Percentiles rank a stretch among this genome's conserved stretches.
These are phyloP conservation scores for Leccinum rimulosum DNA, from an alignment of 768 basidiomycete species.

Conservation along the genomic window DNA sequence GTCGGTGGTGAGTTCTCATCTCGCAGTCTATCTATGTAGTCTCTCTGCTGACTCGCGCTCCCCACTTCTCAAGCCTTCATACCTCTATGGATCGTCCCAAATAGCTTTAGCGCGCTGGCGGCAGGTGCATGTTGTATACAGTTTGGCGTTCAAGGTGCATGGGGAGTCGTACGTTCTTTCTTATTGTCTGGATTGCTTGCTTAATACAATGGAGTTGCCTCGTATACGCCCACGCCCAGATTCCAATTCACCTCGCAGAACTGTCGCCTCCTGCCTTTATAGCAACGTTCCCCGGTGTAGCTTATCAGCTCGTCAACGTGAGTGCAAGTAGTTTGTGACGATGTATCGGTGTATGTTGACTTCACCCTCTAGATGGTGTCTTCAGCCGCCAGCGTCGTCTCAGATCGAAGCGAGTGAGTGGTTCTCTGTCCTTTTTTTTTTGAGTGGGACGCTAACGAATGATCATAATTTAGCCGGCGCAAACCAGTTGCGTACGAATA, in stretches of 20 bases:
- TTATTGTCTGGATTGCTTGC: neutral
- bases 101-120: slow-evolving; percentile 59
- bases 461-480: slow-evolving; percentile 49
- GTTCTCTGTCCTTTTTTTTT: neutral
- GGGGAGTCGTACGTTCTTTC: slow-evolving; percentile 67
- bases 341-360: neutral
- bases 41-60: neutral
- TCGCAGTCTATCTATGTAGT: neutral
- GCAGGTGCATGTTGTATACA: slow-evolving; percentile 88
- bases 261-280: slow-evolving; percentile 87
- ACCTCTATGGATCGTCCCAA: slow-evolving; percentile 82
- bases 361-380: slow-evolving; percentile 53
- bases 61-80: slow-evolving; percentile 43
- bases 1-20: slow-evolving; percentile 43
- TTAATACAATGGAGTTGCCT: neutral
- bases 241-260: slow-evolving; percentile 80
- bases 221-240: slow-evolving; percentile 24
- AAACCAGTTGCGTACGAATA: slow-evolving; percentile 48
- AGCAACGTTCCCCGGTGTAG: slow-evolving; percentile 82
- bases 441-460: neutral
- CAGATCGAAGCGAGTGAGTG: slow-evolving; percentile 40
- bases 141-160: slow-evolving; percentile 87
- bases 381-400: slow-evolving; percentile 51
- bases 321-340: neutral
- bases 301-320: slow-evolving; percentile 79